Conservation (phyloP, 495 filamentous ascomycete genomes). For the Aspergillus sclerotioniger region DNA sequence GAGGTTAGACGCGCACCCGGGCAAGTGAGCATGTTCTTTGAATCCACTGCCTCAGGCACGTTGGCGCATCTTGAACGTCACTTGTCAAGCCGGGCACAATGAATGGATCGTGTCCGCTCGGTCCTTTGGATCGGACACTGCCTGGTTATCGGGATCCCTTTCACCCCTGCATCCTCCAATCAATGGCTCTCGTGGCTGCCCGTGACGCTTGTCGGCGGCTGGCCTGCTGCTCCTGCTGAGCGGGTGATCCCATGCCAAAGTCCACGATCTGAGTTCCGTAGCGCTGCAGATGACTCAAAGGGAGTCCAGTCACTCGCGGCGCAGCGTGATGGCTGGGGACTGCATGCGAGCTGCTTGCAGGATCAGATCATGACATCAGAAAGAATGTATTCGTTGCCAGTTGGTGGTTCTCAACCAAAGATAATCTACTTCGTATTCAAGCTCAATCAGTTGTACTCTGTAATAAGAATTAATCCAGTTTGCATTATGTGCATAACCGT, state of each 20-base stretch:
- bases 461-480: no score
- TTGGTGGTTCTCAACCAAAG: no score
- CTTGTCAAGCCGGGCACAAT: slow-evolving; percentile 13
- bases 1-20: neutral
- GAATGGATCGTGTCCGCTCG: neutral
- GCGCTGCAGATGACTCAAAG: slow-evolving; percentile 8
- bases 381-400: no score
- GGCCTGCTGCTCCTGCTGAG: neutral
- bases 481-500: no score
- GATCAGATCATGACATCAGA: slow-evolving; percentile 1
- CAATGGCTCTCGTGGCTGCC: neutral
- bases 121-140: neutral
- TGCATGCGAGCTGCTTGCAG: neutral
- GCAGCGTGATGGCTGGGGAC: slow-evolving; percentile 1
- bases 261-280: slow-evolving; percentile 2
- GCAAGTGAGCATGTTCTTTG: neutral
- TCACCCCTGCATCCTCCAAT: neutral
- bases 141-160: neutral
- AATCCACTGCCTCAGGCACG: slow-evolving; percentile 23
- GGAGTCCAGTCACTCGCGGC: slow-evolving; percentile 2
- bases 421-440: no score
- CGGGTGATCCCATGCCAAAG: neutral
- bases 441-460: no score
- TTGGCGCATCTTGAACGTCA: slow-evolving; percentile 9
- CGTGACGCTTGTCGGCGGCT: slow-evolving; percentile 3